Conservation (phyloP, 306 rosid genomes). For the Casuarina equisetifolia region DNA sequence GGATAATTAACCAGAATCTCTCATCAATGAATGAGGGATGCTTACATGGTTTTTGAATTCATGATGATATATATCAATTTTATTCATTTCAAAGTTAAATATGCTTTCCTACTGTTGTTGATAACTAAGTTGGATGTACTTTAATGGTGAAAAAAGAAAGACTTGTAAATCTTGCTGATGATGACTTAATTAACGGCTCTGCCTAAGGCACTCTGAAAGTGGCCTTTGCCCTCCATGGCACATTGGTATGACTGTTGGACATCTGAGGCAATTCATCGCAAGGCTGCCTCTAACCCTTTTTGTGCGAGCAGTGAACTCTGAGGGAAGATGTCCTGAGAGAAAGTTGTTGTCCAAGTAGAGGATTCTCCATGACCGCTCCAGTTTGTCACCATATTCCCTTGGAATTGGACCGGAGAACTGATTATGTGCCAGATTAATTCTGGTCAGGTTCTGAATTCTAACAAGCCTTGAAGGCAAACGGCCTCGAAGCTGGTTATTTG, state of each 20-base stretch:
- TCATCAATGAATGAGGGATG: background rate
- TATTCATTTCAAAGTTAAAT: background rate
- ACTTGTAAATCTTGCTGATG: no score
- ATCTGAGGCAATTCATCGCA: constrained; percentile 51
- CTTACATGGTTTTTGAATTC: background rate
- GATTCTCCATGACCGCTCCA: constrained; percentile 31
- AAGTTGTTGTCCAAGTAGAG: constrained; percentile 43
- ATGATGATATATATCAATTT: background rate
- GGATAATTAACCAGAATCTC: background rate
- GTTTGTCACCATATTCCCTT: constrained; percentile 33
- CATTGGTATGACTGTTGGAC: constrained; percentile 27
- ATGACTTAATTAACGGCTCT: background rate
- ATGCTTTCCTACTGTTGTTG: background rate
- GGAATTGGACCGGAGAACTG: constrained; percentile 41
- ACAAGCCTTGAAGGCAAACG: constrained; percentile 47
- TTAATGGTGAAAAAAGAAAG: no score
- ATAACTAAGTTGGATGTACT: no score
- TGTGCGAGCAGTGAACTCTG: constrained; percentile 19
- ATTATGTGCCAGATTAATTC: constrained; percentile 40
- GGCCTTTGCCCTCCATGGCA: constrained; percentile 43
- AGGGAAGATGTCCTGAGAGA: constrained; percentile 39
- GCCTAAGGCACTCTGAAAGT: constrained; percentile 30
- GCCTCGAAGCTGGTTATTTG: constrained; percentile 39
- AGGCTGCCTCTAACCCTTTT: constrained; percentile 29
- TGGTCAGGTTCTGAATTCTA: constrained; percentile 26